These are phyloP conservation scores for Fraxinus americana DNA, from an alignment of 257 asterid species.

Conservation along the genomic window DNA sequence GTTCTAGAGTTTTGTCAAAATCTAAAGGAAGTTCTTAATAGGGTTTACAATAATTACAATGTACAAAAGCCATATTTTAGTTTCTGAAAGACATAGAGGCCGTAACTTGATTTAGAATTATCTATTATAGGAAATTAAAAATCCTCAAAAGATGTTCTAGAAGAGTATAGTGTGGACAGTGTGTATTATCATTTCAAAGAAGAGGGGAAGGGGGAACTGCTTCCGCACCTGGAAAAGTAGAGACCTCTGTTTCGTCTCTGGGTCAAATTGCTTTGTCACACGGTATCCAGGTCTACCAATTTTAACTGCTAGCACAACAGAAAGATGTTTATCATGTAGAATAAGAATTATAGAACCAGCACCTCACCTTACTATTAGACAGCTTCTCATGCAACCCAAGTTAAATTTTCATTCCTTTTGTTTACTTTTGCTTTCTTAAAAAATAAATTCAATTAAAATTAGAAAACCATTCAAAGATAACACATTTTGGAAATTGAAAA, in stretches of 20 bases:
- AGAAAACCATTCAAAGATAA: not conserved
- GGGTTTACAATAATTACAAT: not conserved
- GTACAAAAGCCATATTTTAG: not conserved
- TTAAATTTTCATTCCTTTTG: no score
- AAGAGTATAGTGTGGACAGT: not conserved
- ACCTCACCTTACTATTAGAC: not conserved
- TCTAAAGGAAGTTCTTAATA: not conserved
- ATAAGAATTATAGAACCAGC: constrained; percentile 4
- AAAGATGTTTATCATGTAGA: not conserved
- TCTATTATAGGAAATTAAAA: not conserved
- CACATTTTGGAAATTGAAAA: not conserved
- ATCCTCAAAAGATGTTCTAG: not conserved
- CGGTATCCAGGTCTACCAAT: constrained; percentile 99
- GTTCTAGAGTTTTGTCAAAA: not conserved
- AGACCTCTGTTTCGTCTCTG: constrained; percentile 94
- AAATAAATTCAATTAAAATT: not conserved
- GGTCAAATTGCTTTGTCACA: constrained; percentile 90
- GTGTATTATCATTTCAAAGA: not conserved
- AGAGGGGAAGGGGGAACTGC: not conserved
- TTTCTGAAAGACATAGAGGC: not conserved
- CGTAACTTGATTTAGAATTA: not conserved
- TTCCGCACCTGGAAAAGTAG: constrained; percentile 80
- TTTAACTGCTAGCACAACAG: constrained; percentile 60
- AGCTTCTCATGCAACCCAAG: not conserved
- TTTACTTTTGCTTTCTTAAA: not conserved